A percentile compares a stretch with the other conserved stretches of the same genome.
These are phyloP conservation scores for Colletotrichum sp. DNA, from an alignment of 2,329 filamentous ascomycete species.

Conservation along the genomic window DNA sequence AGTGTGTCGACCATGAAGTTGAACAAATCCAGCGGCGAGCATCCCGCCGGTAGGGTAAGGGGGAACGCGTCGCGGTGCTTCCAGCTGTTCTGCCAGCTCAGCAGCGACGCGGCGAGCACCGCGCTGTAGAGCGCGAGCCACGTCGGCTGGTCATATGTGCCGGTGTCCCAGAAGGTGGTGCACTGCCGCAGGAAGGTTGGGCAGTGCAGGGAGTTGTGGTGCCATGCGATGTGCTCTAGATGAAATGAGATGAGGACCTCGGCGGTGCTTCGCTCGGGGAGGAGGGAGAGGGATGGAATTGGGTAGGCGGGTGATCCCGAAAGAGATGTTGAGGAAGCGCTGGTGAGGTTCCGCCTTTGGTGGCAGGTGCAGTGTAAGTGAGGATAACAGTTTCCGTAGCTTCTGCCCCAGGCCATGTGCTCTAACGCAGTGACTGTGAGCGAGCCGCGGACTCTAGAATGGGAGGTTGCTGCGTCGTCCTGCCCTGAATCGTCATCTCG, in stretches of 20 bases:
- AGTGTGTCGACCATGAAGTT: not conserved
- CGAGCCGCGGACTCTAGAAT: not conserved
- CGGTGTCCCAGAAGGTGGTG: not conserved
- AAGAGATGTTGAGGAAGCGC: not conserved
- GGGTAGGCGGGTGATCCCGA: fast-evolving
- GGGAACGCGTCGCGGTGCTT: not conserved
- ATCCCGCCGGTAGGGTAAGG: not conserved
- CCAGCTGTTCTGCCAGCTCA: not conserved
- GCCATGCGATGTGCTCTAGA: not conserved
- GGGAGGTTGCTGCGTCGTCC: not conserved
- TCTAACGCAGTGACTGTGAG: not conserved
- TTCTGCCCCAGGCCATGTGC: not conserved
- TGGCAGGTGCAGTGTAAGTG: not conserved
- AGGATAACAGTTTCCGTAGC: not conserved
- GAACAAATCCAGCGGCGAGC: not conserved
- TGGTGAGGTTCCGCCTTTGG: not conserved
- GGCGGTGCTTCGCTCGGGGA: not conserved
- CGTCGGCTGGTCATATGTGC: not conserved
- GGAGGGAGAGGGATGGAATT: not conserved
- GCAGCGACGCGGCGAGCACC: not conserved
- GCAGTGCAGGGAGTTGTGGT: not conserved
- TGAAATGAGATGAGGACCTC: not conserved
- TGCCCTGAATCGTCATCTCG: not conserved
- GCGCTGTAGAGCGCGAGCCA: not conserved
- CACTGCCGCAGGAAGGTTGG: not conserved